Evolutionary conservation across 176 grass and related monocot species (phyloP).

Genomic region (Zoysia japonica): DNA sequence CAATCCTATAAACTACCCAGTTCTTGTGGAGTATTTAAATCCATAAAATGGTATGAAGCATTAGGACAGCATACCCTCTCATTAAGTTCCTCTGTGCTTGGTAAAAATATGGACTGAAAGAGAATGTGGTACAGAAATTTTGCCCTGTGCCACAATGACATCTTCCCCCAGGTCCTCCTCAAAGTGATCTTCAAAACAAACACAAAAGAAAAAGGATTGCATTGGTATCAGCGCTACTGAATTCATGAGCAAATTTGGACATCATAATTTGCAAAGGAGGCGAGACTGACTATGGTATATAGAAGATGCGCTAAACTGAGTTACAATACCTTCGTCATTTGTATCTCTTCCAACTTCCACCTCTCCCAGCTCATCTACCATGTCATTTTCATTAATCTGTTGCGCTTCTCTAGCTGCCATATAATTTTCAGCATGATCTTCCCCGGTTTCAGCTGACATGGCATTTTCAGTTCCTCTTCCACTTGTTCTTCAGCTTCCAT

Average conservation of each 20-base stretch:
- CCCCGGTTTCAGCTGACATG: too few relatives aligned
- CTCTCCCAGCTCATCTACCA: too few relatives aligned
- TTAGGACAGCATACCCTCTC: slow-evolving; percentile 70
- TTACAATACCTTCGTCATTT: too few relatives aligned
- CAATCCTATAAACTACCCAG: background rate
- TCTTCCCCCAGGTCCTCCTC: slow-evolving; percentile 80
- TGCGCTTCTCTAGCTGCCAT: too few relatives aligned
- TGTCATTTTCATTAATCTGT: too few relatives aligned
- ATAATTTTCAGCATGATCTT: too few relatives aligned
- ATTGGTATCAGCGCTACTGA: background rate
- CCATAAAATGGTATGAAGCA: background rate
- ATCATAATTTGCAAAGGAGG: background rate
- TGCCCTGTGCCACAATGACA: slow-evolving; percentile 75
- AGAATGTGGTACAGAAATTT: slow-evolving; percentile 89
- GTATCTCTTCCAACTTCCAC: too few relatives aligned
- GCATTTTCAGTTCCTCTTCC: too few relatives aligned
- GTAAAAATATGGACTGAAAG: slow-evolving; percentile 90
- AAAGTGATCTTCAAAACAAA: slow-evolving; percentile 80
- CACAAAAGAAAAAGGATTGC: background rate
- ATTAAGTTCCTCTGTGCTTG: slow-evolving; percentile 71
- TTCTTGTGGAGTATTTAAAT: background rate
- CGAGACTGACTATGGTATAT: slow-evolving; percentile 14
- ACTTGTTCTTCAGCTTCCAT: too few relatives aligned
- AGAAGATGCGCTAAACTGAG: background rate
- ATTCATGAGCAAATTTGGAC: background rate